Evolutionary conservation across 768 basidiomycete species (phyloP), one percentile per base, ranked within the genome.

Genomic region (Ephemerocybe angulata): DNA sequence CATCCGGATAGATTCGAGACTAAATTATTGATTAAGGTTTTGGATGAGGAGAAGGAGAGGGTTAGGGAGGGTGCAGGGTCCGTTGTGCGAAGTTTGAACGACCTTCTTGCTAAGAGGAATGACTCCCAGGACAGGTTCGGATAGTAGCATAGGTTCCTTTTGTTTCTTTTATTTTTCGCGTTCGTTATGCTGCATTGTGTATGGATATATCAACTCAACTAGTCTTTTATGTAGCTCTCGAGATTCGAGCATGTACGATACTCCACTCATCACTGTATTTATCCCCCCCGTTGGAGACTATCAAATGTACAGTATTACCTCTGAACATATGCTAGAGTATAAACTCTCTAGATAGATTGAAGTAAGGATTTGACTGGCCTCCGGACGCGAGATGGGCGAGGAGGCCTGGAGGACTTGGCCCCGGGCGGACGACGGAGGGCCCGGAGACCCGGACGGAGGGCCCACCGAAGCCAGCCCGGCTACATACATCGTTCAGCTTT

Each of bases 1-100:
- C 89, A 92, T 68, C 89, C 90, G 3, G 90, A 92, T 69, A 82
- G 87, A 30, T 91, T 92, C 63, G 86, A 90, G 60, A 83, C 82
- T 31, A 84, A 86, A 66, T 70, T 81, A 51, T 66, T 91, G 63
- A 71, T 77, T 11, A 84, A 84, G 68, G 87, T 90, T 47, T 69
- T 72, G 47, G 83, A 85, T 57, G 74, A 66, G 31, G 87, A 90
- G 57, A 77, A 76, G 65, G 87, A 83, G 63, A 79, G 68, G 62
- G 87, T 92, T 48, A 79, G 81, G 69, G 78, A 80, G 54, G 90
- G 85, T n/a, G 87, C 87, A 1, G 88, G 88, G 25, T 70, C 71
- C 27, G 90, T 93, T 50, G 85, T 82, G 47, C 76, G 89, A 59
- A 80, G 75, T 65, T 75, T 92, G 54, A 90, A 86, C 68, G 84